Percentiles rank a stretch among this genome's conserved stretches.
Evolutionary conservation across 164 flowering plant genomes (phyloP).

Genomic region (Sextonia rubra): DNA sequence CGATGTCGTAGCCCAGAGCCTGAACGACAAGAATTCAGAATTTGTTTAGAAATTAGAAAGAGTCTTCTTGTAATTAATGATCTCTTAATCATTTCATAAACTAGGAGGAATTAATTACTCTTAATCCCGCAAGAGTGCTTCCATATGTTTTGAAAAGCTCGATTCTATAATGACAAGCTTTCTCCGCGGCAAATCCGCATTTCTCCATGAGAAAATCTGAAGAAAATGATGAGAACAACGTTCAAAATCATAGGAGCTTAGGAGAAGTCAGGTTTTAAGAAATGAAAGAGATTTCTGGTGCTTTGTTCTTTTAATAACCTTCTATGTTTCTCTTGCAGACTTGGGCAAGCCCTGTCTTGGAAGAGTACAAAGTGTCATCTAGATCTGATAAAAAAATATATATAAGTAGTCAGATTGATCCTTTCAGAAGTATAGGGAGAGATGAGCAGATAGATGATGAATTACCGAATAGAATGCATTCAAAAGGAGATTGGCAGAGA

Average conservation of each 20-base stretch:
- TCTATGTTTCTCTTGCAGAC: conserved; percentile 68
- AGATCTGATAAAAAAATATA: conserved; percentile 44
- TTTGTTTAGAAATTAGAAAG: background rate
- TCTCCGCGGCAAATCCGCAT: conserved; percentile 47
- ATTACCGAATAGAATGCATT: conserved; percentile 55
- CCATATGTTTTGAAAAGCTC: conserved; percentile 82
- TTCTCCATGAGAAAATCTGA: conserved; percentile 70
- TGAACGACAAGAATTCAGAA: conserved; percentile 7
- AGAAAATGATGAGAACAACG: background rate
- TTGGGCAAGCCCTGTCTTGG: conserved; percentile 49
- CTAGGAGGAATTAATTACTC: conserved; percentile 45
- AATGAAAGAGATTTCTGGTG: background rate
- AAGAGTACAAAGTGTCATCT: conserved; percentile 83
- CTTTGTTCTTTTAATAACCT: conserved; percentile 26
- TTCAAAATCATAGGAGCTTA: background rate
- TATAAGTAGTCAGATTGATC: no score
- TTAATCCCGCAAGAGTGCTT: conserved; percentile 87
- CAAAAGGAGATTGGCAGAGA: conserved; percentile 35
- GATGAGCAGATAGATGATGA: background rate
- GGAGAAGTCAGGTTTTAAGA: background rate
- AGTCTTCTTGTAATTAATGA: background rate
- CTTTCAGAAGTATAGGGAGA: no score
- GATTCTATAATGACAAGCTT: conserved; percentile 55
- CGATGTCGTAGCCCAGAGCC: conserved; percentile 29
- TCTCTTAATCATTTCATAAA: background rate